Evolutionary conservation across 129 eudicot species (phyloP).

Genomic region (Scalesia atractyloides): DNA sequence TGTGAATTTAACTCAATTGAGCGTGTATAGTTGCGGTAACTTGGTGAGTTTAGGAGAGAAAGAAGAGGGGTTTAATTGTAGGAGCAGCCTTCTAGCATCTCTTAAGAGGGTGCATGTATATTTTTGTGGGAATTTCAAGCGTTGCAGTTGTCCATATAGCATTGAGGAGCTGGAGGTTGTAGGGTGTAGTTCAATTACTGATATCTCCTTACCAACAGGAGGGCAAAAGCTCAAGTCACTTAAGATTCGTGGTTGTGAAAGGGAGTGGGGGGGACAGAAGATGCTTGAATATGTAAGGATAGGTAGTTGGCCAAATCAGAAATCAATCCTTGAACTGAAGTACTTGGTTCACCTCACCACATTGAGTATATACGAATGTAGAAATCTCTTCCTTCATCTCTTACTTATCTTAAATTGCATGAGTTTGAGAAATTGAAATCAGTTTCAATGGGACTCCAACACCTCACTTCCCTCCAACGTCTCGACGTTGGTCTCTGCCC

Average conservation of each 20-base stretch:
- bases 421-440: background rate
- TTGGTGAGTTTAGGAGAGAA: conserved; percentile 14
- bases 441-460: background rate
- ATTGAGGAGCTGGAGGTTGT: background rate
- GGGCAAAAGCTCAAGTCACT: too few relatives aligned
- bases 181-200: background rate
- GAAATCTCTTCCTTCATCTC: conserved; percentile 17
- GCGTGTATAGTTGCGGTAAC: background rate
- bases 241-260: too few relatives aligned
- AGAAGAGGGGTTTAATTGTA: background rate
- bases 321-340: background rate
- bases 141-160: conserved; percentile 8
- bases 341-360: background rate
- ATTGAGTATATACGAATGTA: background rate
- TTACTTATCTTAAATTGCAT: background rate
- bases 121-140: background rate
- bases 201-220: background rate
- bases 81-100: conserved; percentile 9
- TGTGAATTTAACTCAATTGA: background rate
- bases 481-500: too few relatives aligned
- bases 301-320: background rate
- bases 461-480: too few relatives aligned
- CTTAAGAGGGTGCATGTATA: background rate
- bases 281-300: background rate
- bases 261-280: background rate